Percentiles rank a stretch among this genome's conserved stretches.
Conservation (phyloP, 495 filamentous ascomycete species). For the Collariella sp. region DNA sequence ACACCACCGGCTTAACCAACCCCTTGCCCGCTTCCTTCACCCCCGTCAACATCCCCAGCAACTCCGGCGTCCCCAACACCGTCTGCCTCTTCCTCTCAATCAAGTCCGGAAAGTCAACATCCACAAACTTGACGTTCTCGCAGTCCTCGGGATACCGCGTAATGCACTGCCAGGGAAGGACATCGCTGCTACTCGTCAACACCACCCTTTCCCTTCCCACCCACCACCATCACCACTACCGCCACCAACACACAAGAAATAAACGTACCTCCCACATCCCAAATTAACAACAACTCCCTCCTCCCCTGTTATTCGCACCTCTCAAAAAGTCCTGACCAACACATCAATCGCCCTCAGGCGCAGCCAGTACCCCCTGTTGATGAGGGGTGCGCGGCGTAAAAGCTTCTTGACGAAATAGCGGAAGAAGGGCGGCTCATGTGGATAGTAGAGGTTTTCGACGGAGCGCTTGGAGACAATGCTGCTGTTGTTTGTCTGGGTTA, state of each 20-base stretch:
- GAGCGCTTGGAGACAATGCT: slow-evolving; percentile 86
- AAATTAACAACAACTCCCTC: slow-evolving; percentile 63
- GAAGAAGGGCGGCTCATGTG: slow-evolving; percentile 68
- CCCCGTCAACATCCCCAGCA: slow-evolving; percentile 32
- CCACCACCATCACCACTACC: neutral
- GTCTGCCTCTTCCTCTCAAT: slow-evolving; percentile 65
- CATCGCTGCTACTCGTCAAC: slow-evolving; percentile 54
- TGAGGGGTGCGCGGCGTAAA: slow-evolving; percentile 68
- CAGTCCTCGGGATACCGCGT: slow-evolving; percentile 49
- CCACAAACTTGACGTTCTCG: slow-evolving; percentile 57
- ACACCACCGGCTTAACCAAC: slow-evolving; percentile 29
- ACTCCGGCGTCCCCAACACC: slow-evolving; percentile 51
- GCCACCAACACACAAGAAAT: neutral
- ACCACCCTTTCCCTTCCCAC: neutral
- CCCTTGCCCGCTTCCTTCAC: slow-evolving; percentile 1
- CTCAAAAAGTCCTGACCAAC: slow-evolving; percentile 61
- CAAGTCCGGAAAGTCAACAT: slow-evolving; percentile 79
- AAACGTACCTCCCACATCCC: slow-evolving; percentile 79
- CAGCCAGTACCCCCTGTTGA: slow-evolving; percentile 83
- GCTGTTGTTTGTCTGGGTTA: slow-evolving; percentile 69
- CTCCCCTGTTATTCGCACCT: slow-evolving; percentile 11
- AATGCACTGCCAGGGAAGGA: slow-evolving; percentile 79
- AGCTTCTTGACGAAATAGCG: slow-evolving; percentile 80
- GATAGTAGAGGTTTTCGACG: slow-evolving; percentile 74
- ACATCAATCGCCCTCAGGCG: slow-evolving; percentile 73